A percentile compares a stretch with the other conserved stretches of the same genome.
Evolutionary conservation across 805 yeast species (phyloP).

Genomic region (Vanderwaltozyma polyspora): DNA sequence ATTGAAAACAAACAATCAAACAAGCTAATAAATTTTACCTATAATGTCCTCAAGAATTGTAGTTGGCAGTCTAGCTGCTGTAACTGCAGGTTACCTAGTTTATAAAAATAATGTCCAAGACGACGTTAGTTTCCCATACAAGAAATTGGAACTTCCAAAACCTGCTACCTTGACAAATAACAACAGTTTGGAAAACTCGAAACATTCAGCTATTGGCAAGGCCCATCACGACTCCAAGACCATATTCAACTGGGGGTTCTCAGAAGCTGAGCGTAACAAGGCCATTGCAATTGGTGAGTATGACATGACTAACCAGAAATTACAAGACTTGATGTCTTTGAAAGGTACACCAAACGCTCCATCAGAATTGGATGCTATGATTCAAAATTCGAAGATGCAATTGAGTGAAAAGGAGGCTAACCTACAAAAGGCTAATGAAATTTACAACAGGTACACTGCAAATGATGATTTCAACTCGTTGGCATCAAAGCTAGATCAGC

Average conservation of each 20-base stretch:
- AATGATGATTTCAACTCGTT: constrained; percentile 18
- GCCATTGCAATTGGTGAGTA: constrained; percentile 23
- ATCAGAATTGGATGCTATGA: constrained; percentile 3
- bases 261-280: constrained; percentile 20
- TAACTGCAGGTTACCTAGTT: constrained; percentile 1
- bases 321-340: constrained; percentile 12
- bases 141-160: neutral
- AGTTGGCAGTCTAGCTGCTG: constrained; percentile 1
- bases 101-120: constrained; percentile 3
- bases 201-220: neutral
- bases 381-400: constrained; percentile 1
- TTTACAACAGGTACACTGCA: constrained; percentile 11
- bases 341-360: constrained; percentile 13
- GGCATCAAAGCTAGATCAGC: constrained; percentile 15
- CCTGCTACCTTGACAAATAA: neutral
- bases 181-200: neutral
- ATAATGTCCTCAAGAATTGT: constrained; percentile 6
- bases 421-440: constrained; percentile 14
- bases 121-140: neutral
- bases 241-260: constrained; percentile 21
- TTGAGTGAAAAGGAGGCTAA: constrained; percentile 7
- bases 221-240: constrained; percentile 6
- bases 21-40: no score
- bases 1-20: no score
- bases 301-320: constrained; percentile 21